Evolutionary conservation across 129 eudicot genomes (phyloP).

Genomic region (Artemisia annua): DNA sequence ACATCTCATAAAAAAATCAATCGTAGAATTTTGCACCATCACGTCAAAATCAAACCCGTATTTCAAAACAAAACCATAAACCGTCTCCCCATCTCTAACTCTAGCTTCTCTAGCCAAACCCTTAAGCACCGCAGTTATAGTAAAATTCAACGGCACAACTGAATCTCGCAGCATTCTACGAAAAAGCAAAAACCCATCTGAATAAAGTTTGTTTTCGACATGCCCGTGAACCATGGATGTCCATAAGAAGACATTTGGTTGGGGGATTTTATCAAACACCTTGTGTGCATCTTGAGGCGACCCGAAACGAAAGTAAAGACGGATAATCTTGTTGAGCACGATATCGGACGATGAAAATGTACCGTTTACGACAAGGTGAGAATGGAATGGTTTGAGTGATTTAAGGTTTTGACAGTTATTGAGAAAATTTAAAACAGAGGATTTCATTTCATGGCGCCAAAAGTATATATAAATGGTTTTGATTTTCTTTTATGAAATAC

Average conservation of each 20-base stretch:
- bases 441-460: slow-evolving; percentile 54
- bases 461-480: neutral
- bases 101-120: slow-evolving; percentile 43
- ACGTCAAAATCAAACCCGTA: slow-evolving; percentile 43
- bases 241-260: slow-evolving; percentile 57
- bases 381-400: slow-evolving; percentile 39
- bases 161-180: slow-evolving; percentile 35
- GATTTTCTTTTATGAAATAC: too few relatives aligned
- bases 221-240: slow-evolving; percentile 61
- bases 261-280: slow-evolving; percentile 41
- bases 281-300: slow-evolving; percentile 32
- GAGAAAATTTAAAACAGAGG: slow-evolving; percentile 28
- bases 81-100: slow-evolving; percentile 37
- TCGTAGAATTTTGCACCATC: slow-evolving; percentile 47
- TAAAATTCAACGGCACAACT: slow-evolving; percentile 38
- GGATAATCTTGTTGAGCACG: slow-evolving; percentile 46
- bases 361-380: slow-evolving; percentile 40
- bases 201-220: slow-evolving; percentile 35
- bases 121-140: slow-evolving; percentile 35
- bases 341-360: slow-evolving; percentile 44
- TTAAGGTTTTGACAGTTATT: slow-evolving; percentile 35
- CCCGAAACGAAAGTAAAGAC: slow-evolving; percentile 36
- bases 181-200: slow-evolving; percentile 34
- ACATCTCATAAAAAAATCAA: slow-evolving; percentile 53
- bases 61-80: slow-evolving; percentile 43